These are phyloP conservation scores for Vigna radiata DNA, from an alignment of 306 rosid genomes.

Conservation along the genomic window DNA sequence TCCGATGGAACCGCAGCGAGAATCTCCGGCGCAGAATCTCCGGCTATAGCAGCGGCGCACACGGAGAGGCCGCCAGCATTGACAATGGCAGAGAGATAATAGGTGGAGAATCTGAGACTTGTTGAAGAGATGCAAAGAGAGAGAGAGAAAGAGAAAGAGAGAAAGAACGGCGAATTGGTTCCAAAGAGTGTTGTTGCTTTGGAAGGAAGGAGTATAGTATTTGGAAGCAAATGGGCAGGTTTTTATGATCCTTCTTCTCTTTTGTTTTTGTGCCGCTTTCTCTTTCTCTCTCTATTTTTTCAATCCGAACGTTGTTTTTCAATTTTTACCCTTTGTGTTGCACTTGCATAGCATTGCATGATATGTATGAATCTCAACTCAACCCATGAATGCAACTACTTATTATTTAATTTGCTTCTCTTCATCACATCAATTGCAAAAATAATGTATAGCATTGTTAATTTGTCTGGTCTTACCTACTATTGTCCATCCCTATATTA, in stretches of 20 bases:
- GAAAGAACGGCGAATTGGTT: constrained; percentile 49
- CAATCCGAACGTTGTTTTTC: neutral
- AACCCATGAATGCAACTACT: too few species aligned
- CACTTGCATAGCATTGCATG: neutral
- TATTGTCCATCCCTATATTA: too few species aligned
- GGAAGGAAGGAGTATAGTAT: constrained; percentile 31
- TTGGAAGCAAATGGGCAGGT: neutral
- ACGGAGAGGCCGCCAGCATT: constrained; percentile 44
- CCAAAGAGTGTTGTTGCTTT: constrained; percentile 41
- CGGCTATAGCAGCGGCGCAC: constrained; percentile 57
- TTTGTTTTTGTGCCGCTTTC: neutral
- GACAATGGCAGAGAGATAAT: constrained; percentile 39
- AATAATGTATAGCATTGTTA: too few species aligned
- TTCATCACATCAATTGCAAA: neutral
- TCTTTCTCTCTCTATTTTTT: neutral
- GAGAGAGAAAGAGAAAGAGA: constrained; percentile 36
- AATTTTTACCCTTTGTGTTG: neutral
- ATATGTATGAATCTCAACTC: neutral
- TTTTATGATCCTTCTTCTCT: neutral
- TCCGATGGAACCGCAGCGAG: constrained; percentile 39
- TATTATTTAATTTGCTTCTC: neutral
- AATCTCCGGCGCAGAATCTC: constrained; percentile 45
- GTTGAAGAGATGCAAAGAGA: constrained; percentile 54
- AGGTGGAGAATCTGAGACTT: neutral
- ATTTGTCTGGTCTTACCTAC: too few species aligned